phyloP scores from a whole-genome alignment of 2,329 filamentous ascomycete species.

The Trichophyton schoenleinii region DNA sequence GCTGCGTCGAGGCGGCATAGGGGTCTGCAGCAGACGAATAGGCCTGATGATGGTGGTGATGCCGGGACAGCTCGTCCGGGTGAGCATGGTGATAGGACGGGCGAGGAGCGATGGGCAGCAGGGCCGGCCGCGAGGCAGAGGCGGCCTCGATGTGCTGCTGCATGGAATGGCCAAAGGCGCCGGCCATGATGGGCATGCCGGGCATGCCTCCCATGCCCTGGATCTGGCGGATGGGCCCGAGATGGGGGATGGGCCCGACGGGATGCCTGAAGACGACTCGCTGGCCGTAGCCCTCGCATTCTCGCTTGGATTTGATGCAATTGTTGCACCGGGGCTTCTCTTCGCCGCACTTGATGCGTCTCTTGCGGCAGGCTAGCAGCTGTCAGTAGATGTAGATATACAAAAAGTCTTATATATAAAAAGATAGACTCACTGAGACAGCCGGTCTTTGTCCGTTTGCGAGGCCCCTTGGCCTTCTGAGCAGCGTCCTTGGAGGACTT shows the following conservation, averaged over 20 bases:
- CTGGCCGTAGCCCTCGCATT: slow-evolving; percentile 34
- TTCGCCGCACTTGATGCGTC: slow-evolving; percentile 95
- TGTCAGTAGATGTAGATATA: slow-evolving; percentile 4
- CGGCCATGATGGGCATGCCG: slow-evolving; percentile 7
- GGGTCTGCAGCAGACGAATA: background rate
- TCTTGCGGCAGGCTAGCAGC: slow-evolving; percentile 65
- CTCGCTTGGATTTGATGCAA: slow-evolving; percentile 35
- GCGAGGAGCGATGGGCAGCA: slow-evolving; percentile 15
- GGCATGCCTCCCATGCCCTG: slow-evolving; percentile 7
- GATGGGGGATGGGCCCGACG: slow-evolving; percentile 21
- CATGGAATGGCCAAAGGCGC: slow-evolving; percentile 7
- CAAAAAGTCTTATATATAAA: background rate
- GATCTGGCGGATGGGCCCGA: slow-evolving; percentile 16
- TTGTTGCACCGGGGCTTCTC: slow-evolving; percentile 43
- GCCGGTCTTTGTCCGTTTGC: slow-evolving; percentile 79
- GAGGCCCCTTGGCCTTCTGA: slow-evolving; percentile 24
- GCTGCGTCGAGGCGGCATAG: background rate
- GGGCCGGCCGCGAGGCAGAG: slow-evolving; percentile 4
- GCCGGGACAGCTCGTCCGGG: background rate
- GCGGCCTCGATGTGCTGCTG: slow-evolving; percentile 9
- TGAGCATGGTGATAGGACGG: slow-evolving; percentile 6
- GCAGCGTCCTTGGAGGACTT: slow-evolving; percentile 13
- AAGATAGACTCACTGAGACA: slow-evolving; percentile 58
- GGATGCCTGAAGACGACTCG: slow-evolving; percentile 32
- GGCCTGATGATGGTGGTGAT: background rate